Conservation (phyloP, 2,329 filamentous ascomycete species). For the Cercospora canescens region DNA sequence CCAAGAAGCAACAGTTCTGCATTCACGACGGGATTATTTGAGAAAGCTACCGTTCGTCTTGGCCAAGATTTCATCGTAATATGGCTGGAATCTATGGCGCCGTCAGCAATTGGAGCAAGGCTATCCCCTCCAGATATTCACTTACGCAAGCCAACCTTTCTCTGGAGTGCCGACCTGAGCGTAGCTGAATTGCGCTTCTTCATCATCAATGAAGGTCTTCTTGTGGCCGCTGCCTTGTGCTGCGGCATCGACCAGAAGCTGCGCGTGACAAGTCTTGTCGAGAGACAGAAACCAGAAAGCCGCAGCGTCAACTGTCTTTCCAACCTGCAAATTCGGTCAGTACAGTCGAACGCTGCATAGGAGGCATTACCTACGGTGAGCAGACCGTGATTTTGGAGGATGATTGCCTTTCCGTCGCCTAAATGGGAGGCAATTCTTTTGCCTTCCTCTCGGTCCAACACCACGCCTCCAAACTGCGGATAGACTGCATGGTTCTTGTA, state of each 20-base stretch:
- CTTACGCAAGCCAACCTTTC: slow-evolving; percentile 47
- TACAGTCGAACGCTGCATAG: not conserved
- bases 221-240: slow-evolving; percentile 40
- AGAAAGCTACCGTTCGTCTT: slow-evolving; percentile 54
- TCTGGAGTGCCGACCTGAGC: slow-evolving; percentile 48
- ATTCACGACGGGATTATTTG: slow-evolving; percentile 29
- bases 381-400: slow-evolving; percentile 48
- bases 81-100: slow-evolving; percentile 46
- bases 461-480: slow-evolving; percentile 47
- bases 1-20: not conserved
- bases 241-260: slow-evolving; percentile 47
- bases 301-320: slow-evolving; percentile 44
- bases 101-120: not conserved
- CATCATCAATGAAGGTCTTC: slow-evolving; percentile 43
- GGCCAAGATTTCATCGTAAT: slow-evolving; percentile 55
- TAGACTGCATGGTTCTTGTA: slow-evolving; percentile 46
- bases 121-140: slow-evolving; percentile 43
- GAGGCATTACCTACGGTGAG: slow-evolving; percentile 38
- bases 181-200: slow-evolving; percentile 43
- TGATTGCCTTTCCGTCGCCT: slow-evolving; percentile 41
- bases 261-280: slow-evolving; percentile 49
- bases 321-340: slow-evolving; percentile 24
- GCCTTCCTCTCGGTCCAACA: slow-evolving; percentile 47
- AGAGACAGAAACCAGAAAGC: slow-evolving; percentile 49
- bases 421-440: slow-evolving; percentile 42